Base-by-base conservation (phyloP, 2,329 filamentous ascomycete species). In the Lasiodiplodia theobromae region DNA sequence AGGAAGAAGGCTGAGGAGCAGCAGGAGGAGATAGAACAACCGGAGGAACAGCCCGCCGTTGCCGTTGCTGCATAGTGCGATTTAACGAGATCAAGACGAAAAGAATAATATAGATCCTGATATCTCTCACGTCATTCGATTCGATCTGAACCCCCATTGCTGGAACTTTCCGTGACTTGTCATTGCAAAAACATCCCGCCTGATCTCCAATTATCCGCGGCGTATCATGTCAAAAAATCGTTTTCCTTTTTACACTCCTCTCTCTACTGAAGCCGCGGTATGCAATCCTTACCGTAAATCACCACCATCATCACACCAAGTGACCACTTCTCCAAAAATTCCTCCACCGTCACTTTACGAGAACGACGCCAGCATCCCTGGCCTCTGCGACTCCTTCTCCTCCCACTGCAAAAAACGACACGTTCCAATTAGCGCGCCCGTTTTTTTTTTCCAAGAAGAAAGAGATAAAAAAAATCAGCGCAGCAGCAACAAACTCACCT, bases 401-500 rank as follows among this genome's bases (percentile, higher is more conserved):
- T 64, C 60, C 10, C 52, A 64, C 60, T 64, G 28, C 7, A 28
- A 25, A 3, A n/a, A 31, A 23, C 12, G 16, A 4, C 4, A 23
- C 12, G 5, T 28, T 11, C 16, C 4, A 5, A 11, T 63, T 11
- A 63, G 58, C 40, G 7, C 23, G 11, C 31, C 18, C 10, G 4
- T 25, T 21, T 25, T 21, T 8, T 25, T 21, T 25, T 21, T 8
- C 54, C 7, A 10, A 54, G 6, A n/a, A 10, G n/a, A 34, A 5
- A n/a, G 34, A 21, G 10, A 11, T 4, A 0, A 5, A 31, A 2
- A 34, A 34, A 31, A 47, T 8, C 14, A 28, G 14, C 18, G 11
- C 21, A 18, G 11, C 4, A 1, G 40, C 6, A 3, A 37, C 10
- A 14, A 47, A 81, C 88, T 81, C 83, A 97, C 94, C 85, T 97